phyloP scores from a whole-genome alignment of 2,329 filamentous ascomycete genomes.

The Colletotrichum simmondsii region DNA sequence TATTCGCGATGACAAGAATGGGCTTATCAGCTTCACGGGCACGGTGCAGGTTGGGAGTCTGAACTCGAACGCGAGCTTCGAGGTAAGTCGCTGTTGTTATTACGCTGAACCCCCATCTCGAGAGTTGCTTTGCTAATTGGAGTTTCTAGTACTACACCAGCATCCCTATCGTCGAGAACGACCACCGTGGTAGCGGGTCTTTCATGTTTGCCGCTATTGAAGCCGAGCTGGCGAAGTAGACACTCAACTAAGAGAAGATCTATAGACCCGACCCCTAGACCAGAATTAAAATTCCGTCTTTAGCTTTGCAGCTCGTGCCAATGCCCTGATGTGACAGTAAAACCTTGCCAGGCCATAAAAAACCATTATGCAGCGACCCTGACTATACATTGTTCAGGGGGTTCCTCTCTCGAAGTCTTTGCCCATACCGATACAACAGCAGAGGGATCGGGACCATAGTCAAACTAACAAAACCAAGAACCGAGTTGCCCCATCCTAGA shows the following conservation, averaged over 20 bases:
- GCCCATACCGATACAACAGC: not conserved
- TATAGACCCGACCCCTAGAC: no score
- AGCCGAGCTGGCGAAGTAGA: not conserved
- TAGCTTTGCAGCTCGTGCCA: no score
- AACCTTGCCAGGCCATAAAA: no score
- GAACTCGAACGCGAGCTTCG: conserved; percentile 59
- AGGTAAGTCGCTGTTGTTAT: conserved; percentile 46
- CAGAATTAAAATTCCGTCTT: no score
- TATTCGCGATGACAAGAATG: conserved; percentile 57
- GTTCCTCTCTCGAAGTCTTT: not conserved
- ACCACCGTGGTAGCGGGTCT: conserved; percentile 7
- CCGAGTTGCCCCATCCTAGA: not conserved
- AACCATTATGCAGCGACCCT: no score
- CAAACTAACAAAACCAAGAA: not conserved
- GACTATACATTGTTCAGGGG: not conserved
- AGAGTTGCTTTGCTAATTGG: not conserved
- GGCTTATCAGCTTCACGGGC: conserved; percentile 60
- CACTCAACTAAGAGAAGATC: not conserved
- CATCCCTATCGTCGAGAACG: conserved; percentile 25
- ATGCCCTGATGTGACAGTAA: fast-evolving
- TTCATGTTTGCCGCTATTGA: conserved; percentile 29
- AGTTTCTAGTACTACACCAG: conserved; percentile 12
- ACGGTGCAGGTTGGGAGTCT: conserved; percentile 64
- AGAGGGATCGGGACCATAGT: not conserved
- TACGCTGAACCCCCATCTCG: no score